A percentile compares a stretch with the other conserved stretches of the same genome.
These are phyloP conservation scores for Geotrichum cucujoidarum DNA, from an alignment of 1,139 yeast genomes.

Conservation along the genomic window DNA sequence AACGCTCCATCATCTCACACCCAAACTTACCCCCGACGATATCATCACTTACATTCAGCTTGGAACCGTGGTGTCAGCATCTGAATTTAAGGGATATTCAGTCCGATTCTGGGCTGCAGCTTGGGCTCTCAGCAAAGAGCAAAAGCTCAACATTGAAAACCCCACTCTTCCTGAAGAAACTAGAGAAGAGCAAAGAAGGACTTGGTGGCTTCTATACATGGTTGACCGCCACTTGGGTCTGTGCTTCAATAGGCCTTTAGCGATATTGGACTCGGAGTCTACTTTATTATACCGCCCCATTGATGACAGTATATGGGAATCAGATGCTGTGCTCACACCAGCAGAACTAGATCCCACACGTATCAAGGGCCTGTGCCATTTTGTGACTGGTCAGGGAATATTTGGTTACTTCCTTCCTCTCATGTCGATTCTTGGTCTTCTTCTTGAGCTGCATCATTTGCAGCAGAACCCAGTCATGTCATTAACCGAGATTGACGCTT, in stretches of 20 bases:
- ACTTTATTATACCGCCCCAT: slow-evolving; percentile 36
- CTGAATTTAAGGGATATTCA: slow-evolving; percentile 40
- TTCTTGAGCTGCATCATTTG: slow-evolving; percentile 28
- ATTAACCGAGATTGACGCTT: slow-evolving; percentile 27
- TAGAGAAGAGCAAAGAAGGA: slow-evolving; percentile 40
- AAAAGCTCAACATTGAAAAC: slow-evolving; percentile 35
- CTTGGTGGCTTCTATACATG: slow-evolving; percentile 43
- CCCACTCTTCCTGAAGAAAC: slow-evolving; percentile 33
- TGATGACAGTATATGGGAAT: slow-evolving; percentile 37
- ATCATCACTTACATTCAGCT: slow-evolving; percentile 39
- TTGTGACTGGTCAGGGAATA: slow-evolving; percentile 25
- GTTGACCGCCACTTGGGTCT: slow-evolving; percentile 41
- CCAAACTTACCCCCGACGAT: slow-evolving; percentile 35
- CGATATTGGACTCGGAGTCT: slow-evolving; percentile 37
- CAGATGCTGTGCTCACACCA: slow-evolving; percentile 20
- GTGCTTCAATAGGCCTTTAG: slow-evolving; percentile 38
- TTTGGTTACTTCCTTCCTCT: slow-evolving; percentile 30
- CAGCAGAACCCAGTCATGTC: slow-evolving; percentile 20
- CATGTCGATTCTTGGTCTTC: slow-evolving; percentile 29
- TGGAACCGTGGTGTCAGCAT: slow-evolving; percentile 40
- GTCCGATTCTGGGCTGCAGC: slow-evolving; percentile 41
- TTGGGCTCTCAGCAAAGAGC: slow-evolving; percentile 35
- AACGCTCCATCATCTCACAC: slow-evolving; percentile 28
- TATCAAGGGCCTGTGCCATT: slow-evolving; percentile 22
- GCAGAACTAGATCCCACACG: slow-evolving; percentile 28